Percentiles rank a stretch among this genome's conserved stretches.
phyloP scores from a whole-genome alignment of 1,284 basidiomycete genomes.

The Sporisorium graminicola region DNA sequence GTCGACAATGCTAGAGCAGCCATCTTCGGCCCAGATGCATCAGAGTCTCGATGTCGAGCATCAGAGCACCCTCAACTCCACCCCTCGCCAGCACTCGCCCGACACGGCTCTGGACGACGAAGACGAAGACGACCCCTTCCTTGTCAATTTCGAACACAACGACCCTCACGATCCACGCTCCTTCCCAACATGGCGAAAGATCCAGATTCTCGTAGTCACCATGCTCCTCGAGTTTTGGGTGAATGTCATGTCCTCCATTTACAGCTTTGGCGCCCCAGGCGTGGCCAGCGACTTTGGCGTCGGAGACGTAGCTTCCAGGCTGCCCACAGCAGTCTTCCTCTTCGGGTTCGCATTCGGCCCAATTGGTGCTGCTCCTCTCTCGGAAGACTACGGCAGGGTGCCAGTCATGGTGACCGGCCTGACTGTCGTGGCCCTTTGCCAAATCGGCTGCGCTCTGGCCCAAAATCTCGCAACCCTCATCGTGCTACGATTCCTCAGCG shows the following conservation, averaged over 20 bases:
- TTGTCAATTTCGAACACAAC: conserved; percentile 36
- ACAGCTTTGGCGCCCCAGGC: conserved; percentile 38
- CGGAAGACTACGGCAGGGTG: conserved; percentile 57
- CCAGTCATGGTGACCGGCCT: conserved; percentile 43
- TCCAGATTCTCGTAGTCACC: conserved; percentile 42
- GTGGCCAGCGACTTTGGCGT: conserved; percentile 44
- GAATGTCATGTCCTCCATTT: conserved; percentile 52
- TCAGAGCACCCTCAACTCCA: background rate
- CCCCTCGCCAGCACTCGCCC: conserved; percentile 10
- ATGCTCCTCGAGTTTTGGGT: conserved; percentile 43
- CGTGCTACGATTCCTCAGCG: conserved; percentile 56
- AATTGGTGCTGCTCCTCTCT: conserved; percentile 49
- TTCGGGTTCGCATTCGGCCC: conserved; percentile 55
- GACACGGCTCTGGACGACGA: background rate
- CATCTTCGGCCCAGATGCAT: background rate
- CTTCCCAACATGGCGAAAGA: conserved; percentile 38
- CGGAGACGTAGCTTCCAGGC: conserved; percentile 22
- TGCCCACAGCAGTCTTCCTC: conserved; percentile 54
- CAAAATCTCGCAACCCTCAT: conserved; percentile 47
- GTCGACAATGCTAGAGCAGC: conserved; percentile 1
- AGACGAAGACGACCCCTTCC: conserved; percentile 27
- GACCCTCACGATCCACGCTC: conserved; percentile 39
- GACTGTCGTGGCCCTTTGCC: conserved; percentile 33
- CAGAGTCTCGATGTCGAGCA: conserved; percentile 2
- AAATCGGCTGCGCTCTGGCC: conserved; percentile 55